A percentile compares a stretch with the other conserved stretches of the same genome.
phyloP scores from a whole-genome alignment of 495 filamentous ascomycete species.

The Lichenothelia convexa region DNA sequence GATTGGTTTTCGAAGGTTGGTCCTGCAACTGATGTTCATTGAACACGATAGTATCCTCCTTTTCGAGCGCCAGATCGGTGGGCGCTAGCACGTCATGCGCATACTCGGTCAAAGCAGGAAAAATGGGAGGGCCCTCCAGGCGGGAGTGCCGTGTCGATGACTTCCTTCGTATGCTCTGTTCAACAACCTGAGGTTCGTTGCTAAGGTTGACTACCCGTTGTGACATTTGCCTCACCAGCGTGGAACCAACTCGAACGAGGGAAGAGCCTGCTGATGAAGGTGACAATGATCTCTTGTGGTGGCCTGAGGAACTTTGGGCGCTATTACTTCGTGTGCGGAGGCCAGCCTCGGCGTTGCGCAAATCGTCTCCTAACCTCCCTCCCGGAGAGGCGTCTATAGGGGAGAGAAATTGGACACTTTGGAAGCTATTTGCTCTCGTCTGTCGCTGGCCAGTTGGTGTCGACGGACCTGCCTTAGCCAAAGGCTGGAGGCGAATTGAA shows the following conservation, averaged over 20 bases:
- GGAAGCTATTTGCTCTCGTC: constrained; percentile 39
- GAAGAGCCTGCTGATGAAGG: constrained; percentile 46
- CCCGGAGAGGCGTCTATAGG: constrained; percentile 20
- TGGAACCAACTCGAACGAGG: constrained; percentile 60
- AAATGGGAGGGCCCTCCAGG: background rate
- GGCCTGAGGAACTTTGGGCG: constrained; percentile 19
- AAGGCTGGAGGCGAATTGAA: constrained; percentile 15
- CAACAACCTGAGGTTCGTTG: constrained; percentile 65
- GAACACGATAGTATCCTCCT: too few relatives aligned
- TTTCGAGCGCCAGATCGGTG: constrained; percentile 19
- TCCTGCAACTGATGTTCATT: too few relatives aligned
- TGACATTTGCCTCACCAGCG: constrained; percentile 90
- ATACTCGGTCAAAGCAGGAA: constrained; percentile 16
- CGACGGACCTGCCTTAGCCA: constrained; percentile 10
- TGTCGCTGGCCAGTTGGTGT: constrained; percentile 34
- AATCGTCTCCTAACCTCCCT: constrained; percentile 27
- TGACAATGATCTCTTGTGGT: constrained; percentile 42
- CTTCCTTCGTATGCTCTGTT: constrained; percentile 52
- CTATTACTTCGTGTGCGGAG: constrained; percentile 1
- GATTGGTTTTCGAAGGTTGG: too few relatives aligned
- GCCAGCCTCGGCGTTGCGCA: constrained; percentile 9
- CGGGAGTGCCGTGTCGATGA: constrained; percentile 30
- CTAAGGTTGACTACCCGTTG: constrained; percentile 95
- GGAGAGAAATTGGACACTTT: constrained; percentile 31
- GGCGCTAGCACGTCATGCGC: constrained; percentile 33